Conservation (phyloP, 768 basidiomycete genomes). For the Panaeolus papilionaceus region DNA sequence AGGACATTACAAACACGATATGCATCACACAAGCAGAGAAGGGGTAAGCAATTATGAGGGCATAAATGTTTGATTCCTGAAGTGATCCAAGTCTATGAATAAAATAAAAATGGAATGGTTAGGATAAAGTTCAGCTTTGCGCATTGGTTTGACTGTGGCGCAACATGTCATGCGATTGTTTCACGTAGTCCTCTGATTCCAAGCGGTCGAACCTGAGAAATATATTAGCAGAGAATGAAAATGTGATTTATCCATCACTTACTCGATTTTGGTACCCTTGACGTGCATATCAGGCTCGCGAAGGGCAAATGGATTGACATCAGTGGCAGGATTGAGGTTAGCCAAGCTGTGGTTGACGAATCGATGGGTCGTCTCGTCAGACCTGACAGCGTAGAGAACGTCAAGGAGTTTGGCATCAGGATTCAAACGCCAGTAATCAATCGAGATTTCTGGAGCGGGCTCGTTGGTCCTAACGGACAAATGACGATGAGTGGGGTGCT, state of each 20-base stretch:
- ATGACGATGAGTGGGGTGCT: background rate
- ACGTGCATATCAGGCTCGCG: slow-evolving; percentile 87
- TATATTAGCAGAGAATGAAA: slow-evolving; percentile 20
- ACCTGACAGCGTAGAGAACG: slow-evolving; percentile 89
- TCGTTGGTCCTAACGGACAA: slow-evolving; percentile 57
- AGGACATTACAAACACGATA: no score
- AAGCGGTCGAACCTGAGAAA: slow-evolving; percentile 64
- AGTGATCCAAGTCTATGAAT: background rate
- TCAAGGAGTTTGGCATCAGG: slow-evolving; percentile 82
- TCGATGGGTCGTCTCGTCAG: slow-evolving; percentile 91
- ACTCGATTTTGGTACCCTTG: slow-evolving; percentile 82
- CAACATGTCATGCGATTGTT: slow-evolving; percentile 64
- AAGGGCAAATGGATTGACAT: slow-evolving; percentile 91
- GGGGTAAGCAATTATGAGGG: background rate
- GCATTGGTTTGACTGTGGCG: slow-evolving; percentile 37
- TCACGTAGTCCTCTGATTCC: slow-evolving; percentile 70
- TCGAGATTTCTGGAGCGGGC: slow-evolving; percentile 87
- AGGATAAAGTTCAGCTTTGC: background rate
- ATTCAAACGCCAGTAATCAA: slow-evolving; percentile 91
- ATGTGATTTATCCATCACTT: slow-evolving; percentile 34
- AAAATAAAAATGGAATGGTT: background rate
- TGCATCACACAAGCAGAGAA: background rate
- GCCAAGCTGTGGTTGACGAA: slow-evolving; percentile 97
- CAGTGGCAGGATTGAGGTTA: slow-evolving; percentile 75
- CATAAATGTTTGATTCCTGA: background rate